Base-by-base conservation (phyloP, 2,329 filamentous ascomycete species). In the Coccinonectria pachysandricola region DNA sequence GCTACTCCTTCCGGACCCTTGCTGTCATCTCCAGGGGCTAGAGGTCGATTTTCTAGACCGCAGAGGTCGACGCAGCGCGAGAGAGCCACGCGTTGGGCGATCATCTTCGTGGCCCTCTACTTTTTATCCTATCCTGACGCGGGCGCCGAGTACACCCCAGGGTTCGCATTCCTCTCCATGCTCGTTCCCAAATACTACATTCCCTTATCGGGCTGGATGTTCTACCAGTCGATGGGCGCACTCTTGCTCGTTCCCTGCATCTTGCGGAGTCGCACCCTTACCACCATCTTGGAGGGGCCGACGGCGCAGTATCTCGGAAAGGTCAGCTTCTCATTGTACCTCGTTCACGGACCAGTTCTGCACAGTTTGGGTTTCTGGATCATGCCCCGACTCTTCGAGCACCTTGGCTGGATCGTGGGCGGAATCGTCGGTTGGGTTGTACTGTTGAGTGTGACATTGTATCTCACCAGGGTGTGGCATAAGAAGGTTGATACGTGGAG, bases 361-460 rank as follows among this genome's bases (percentile, higher is more conserved):
- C 68, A 64, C 57, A 60, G 60, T 2, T 33, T 79, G 4, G 75
- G 73, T 19, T 73, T 81, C 46, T 60, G 75, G 33, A 24, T 83
- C 21, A 59, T 60, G 56, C 56, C 56, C 5, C 37, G 54, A 7
- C 37, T 59, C 3, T 59, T 59, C 21, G 56, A 59, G 12, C 38
- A 28, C 8, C 45, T 59, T 9, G 54, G 54, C 5, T 36, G 40
- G 11, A 30, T 30, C 2, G 34, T 34, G 2, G 56, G 50, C 0
- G 54, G 46, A 19, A 28, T 45, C 0, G 30, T 57, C 3, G 55
- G 56, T 3, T 59, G 48, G 35, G 28, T 48, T 6, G 21, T 46
- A 6, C 21, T 57, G 16, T 23, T 57, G 26, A 36, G 26, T 8
- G 30, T 53, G 1, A 49, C 53, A 1, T 31, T 59, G 30, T 57